These are phyloP conservation scores for Epichloe brachyelytri DNA, from an alignment of 2,329 filamentous ascomycete genomes.

Conservation along the genomic window DNA sequence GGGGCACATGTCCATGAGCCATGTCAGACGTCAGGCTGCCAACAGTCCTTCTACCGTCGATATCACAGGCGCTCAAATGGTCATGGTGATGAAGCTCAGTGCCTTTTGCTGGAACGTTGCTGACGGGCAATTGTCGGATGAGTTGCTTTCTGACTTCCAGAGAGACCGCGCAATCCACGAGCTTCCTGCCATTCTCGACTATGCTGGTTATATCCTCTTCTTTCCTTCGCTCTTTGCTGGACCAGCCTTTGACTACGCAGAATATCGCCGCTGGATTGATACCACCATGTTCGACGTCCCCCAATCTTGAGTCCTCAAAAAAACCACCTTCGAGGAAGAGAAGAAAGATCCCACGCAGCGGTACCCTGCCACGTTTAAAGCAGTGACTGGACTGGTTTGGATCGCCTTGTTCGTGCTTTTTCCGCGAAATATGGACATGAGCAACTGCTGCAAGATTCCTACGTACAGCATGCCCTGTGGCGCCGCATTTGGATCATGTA, in stretches of 20 bases:
- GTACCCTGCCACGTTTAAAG: slow-evolving; percentile 73
- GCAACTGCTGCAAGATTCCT: slow-evolving; percentile 52
- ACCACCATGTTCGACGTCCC: slow-evolving; percentile 86
- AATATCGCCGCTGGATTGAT: slow-evolving; percentile 86
- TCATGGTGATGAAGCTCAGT: slow-evolving; percentile 91
- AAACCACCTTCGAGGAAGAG: slow-evolving; percentile 78
- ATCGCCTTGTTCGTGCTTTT: slow-evolving; percentile 67
- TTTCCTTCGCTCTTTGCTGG: slow-evolving; percentile 85
- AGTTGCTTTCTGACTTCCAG: slow-evolving; percentile 75
- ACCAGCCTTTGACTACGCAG: slow-evolving; percentile 86
- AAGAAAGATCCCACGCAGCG: slow-evolving; percentile 84
- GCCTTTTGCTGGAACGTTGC: slow-evolving; percentile 98
- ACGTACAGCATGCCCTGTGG: slow-evolving; percentile 53
- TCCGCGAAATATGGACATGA: slow-evolving; percentile 51
- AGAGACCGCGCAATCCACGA: slow-evolving; percentile 65
- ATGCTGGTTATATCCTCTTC: slow-evolving; percentile 82
- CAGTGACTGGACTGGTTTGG: slow-evolving; percentile 61
- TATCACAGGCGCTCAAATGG: slow-evolving; percentile 95
- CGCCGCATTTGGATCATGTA: slow-evolving; percentile 68
- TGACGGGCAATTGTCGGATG: slow-evolving; percentile 69
- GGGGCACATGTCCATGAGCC: slow-evolving; percentile 86
- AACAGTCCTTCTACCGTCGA: slow-evolving; percentile 59
- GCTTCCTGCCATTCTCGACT: slow-evolving; percentile 69
- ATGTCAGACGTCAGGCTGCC: slow-evolving; percentile 66
- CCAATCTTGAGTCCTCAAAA: slow-evolving; percentile 70